Percentiles rank a stretch among this genome's conserved stretches.
Conservation (phyloP, 208 protist genomes). For the Leishmania tarentolae region DNA sequence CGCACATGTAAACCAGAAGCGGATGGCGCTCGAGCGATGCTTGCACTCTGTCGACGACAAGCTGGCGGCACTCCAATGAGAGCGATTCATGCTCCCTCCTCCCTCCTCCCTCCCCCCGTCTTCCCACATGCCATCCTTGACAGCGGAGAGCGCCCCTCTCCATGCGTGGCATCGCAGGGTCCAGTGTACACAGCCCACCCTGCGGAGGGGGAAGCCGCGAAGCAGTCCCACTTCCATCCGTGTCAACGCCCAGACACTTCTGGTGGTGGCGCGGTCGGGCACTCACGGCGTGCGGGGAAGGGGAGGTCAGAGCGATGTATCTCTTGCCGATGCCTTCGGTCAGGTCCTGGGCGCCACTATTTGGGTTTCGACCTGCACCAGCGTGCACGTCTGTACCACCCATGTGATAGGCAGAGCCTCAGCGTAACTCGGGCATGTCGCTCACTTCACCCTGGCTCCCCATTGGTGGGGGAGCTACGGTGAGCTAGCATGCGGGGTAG, state of each 20-base stretch:
- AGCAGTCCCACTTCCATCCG: neutral
- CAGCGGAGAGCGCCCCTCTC: neutral
- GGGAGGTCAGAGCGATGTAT: neutral
- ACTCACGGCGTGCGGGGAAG: neutral
- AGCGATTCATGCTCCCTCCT: neutral
- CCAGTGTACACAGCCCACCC: neutral
- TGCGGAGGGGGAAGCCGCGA: neutral
- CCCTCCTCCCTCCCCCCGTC: neutral
- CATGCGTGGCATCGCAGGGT: neutral
- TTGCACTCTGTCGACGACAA: conserved; percentile 25
- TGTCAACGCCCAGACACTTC: neutral
- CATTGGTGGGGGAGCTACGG: too few species aligned
- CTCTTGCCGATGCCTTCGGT: neutral
- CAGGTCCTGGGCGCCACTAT: neutral
- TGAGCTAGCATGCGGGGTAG: too few species aligned
- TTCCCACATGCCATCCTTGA: neutral
- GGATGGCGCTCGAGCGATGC: conserved; percentile 18
- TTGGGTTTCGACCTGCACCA: too few species aligned
- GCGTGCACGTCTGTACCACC: too few species aligned
- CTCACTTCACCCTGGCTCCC: too few species aligned
- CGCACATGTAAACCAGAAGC: conserved; percentile 27
- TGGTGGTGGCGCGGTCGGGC: neutral
- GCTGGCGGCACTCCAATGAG: conserved; percentile 11
- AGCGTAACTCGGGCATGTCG: too few species aligned
- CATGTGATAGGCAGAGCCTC: too few species aligned